phyloP scores from a whole-genome alignment of 345 rosid species.

The Lagerstroemia speciosa region DNA sequence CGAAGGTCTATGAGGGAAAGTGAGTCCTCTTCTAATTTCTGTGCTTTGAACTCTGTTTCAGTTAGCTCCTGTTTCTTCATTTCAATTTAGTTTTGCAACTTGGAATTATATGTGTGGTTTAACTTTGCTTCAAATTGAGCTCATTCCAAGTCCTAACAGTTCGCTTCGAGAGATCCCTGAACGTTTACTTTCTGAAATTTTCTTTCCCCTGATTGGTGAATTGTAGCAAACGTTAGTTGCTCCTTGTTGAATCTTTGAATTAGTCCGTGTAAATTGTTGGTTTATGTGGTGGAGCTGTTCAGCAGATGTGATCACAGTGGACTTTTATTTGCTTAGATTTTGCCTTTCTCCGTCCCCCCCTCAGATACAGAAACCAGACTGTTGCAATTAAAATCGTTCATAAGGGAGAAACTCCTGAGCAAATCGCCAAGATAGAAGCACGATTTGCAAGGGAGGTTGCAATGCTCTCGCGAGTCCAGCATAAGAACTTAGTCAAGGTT shows the following conservation, averaged over 20 bases:
- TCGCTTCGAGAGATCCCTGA: background rate
- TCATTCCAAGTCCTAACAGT: too few species aligned
- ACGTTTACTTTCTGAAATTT: too few species aligned
- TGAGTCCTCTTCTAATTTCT: slow-evolving; percentile 28
- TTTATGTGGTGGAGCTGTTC: background rate
- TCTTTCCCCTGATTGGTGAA: background rate
- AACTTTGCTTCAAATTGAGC: background rate
- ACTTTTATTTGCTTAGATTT: background rate
- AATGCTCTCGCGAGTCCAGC: slow-evolving; percentile 85
- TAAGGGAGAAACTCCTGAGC: slow-evolving; percentile 76
- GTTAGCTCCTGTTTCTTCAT: background rate
- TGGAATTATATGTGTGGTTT: background rate
- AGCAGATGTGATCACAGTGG: background rate
- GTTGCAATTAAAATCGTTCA: slow-evolving; percentile 86
- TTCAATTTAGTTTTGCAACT: background rate
- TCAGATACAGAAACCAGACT: slow-evolving; percentile 73
- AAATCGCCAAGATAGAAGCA: slow-evolving; percentile 69
- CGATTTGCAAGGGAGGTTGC: slow-evolving; percentile 84
- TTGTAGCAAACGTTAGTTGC: background rate
- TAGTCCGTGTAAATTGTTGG: background rate
- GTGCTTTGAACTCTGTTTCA: background rate
- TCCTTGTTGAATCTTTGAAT: background rate
- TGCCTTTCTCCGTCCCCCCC: slow-evolving; percentile 4
- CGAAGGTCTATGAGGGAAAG: slow-evolving; percentile 97
- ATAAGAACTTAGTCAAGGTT: slow-evolving; percentile 90